Percentiles rank a stretch among this genome's conserved stretches.
phyloP scores from a whole-genome alignment of 805 yeast species.

The Pichia kluyveri region DNA sequence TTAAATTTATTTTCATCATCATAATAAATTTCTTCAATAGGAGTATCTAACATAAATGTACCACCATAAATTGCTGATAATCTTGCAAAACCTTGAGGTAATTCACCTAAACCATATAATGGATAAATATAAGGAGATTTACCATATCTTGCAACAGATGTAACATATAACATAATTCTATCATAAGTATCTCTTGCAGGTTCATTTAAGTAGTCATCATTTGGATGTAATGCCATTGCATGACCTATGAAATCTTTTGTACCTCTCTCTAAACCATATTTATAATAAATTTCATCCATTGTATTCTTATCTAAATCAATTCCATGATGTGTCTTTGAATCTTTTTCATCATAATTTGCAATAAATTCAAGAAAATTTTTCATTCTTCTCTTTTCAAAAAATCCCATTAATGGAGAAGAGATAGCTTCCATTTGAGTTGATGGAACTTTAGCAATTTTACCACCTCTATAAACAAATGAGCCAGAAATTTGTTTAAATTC shows the following conservation, averaged over 20 bases:
- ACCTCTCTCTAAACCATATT: slow-evolving; percentile 86
- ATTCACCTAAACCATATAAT: slow-evolving; percentile 90
- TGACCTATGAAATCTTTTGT: slow-evolving; percentile 96
- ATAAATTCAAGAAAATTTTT: slow-evolving; percentile 85
- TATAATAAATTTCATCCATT: slow-evolving; percentile 82
- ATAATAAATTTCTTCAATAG: slow-evolving; percentile 81
- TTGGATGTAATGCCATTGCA: slow-evolving; percentile 96
- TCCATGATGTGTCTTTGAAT: slow-evolving; percentile 73
- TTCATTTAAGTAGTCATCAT: slow-evolving; percentile 77
- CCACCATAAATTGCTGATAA: slow-evolving; percentile 97
- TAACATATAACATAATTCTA: slow-evolving; percentile 75
- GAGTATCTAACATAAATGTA: slow-evolving; percentile 95
- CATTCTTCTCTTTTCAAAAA: slow-evolving; percentile 93
- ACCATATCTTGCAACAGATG: slow-evolving; percentile 90
- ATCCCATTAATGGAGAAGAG: slow-evolving; percentile 85
- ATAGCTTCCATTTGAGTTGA: slow-evolving; percentile 87
- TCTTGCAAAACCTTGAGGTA: slow-evolving; percentile 98
- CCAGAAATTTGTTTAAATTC: slow-evolving; percentile 97
- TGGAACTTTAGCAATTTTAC: slow-evolving; percentile 91
- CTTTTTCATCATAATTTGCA: slow-evolving; percentile 72
- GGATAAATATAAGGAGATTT: slow-evolving; percentile 96
- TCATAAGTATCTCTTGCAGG: slow-evolving; percentile 91
- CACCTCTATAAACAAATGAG: slow-evolving; percentile 83
- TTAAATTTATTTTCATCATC: slow-evolving; percentile 61
- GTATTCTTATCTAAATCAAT: slow-evolving; percentile 78